A percentile compares a stretch with the other conserved stretches of the same genome.
These are phyloP conservation scores for Cicer judaicum DNA, from an alignment of 306 rosid species.

Conservation along the genomic window DNA sequence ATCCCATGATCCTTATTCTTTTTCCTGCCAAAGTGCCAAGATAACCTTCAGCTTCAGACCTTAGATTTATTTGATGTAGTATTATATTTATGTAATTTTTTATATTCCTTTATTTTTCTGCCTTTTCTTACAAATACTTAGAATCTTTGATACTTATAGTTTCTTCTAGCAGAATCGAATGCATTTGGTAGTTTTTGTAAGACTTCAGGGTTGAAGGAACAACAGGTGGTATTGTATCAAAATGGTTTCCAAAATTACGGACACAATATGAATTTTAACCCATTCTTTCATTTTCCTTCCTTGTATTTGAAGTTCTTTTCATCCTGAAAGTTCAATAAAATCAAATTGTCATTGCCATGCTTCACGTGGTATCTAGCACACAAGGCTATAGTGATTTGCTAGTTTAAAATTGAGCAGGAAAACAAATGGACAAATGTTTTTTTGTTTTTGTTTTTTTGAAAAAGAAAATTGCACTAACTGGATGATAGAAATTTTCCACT, in stretches of 20 bases:
- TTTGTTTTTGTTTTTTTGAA: too few species aligned
- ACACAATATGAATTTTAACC: not conserved
- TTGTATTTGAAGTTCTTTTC: not conserved
- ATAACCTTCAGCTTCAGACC: not conserved
- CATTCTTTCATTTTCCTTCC: not conserved
- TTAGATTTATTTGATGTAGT: not conserved
- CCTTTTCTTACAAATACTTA: not conserved
- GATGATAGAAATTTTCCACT: not conserved
- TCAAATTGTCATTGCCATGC: not conserved
- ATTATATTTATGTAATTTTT: not conserved
- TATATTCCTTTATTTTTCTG: not conserved
- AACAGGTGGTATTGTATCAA: not conserved
- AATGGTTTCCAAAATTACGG: not conserved
- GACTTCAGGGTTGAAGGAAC: constrained; percentile 6
- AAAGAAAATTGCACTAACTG: not conserved
- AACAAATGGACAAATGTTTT: not conserved
- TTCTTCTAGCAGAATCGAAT: not conserved
- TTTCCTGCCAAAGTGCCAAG: not conserved
- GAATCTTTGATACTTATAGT: constrained; percentile 6
- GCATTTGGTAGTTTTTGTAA: not conserved
- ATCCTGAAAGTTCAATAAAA: not conserved
- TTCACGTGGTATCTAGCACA: not conserved
- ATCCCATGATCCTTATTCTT: not conserved
- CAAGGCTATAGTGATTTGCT: not conserved
- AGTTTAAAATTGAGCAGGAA: not conserved